Evolutionary conservation across 164 flowering plant species (phyloP).

Genomic region (Amborella trichopoda): DNA sequence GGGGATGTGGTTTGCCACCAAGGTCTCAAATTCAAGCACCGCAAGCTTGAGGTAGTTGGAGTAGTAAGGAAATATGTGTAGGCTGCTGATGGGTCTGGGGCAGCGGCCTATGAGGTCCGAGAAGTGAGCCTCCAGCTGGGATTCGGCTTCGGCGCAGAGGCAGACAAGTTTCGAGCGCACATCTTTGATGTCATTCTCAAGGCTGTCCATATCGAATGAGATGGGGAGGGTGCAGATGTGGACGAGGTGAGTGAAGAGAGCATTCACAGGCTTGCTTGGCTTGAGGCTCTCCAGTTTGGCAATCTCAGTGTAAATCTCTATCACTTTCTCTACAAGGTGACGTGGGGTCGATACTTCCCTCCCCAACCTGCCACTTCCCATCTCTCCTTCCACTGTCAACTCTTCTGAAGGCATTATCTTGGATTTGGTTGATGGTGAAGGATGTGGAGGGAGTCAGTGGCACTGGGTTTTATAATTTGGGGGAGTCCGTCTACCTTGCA

Average conservation of each 20-base stretch:
- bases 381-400: too few relatives aligned
- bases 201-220: constrained; percentile 17
- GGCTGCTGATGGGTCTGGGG: constrained; percentile 25
- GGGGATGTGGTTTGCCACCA: constrained; percentile 14
- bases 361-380: too few relatives aligned
- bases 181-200: constrained; percentile 16
- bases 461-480: too few relatives aligned
- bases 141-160: constrained; percentile 37
- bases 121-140: constrained; percentile 35
- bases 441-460: too few relatives aligned
- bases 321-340: too few relatives aligned
- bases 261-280: constrained; percentile 36
- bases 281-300: constrained; percentile 28
- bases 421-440: too few relatives aligned
- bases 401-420: too few relatives aligned
- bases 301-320: too few relatives aligned
- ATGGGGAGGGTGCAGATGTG: constrained; percentile 27
- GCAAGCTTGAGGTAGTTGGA: constrained; percentile 39
- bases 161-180: constrained; percentile 30
- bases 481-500: too few relatives aligned
- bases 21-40: constrained; percentile 22
- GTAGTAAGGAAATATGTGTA: constrained; percentile 42
- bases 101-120: constrained; percentile 17
- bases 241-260: constrained; percentile 36
- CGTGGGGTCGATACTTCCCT: too few relatives aligned